Base-by-base conservation (phyloP, 176 grass and related monocot species). In the Miscanthus lutarioriparius region DNA sequence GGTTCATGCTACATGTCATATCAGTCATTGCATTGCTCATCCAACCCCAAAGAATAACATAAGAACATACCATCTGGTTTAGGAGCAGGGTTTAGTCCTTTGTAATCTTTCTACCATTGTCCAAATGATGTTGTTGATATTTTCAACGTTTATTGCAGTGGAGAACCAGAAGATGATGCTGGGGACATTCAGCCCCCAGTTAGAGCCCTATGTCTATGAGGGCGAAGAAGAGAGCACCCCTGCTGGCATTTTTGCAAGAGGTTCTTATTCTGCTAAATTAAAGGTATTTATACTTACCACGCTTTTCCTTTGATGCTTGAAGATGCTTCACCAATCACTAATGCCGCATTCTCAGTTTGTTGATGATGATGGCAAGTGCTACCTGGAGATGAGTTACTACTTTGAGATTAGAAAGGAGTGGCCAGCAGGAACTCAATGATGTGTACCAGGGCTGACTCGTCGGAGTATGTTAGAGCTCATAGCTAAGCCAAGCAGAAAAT, bases 331-430 rank as follows among this genome's bases (percentile, higher is more conserved):
- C 0, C 4, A 28, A 43, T 33, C 45, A 77, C 17, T 25, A 59
- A 48, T 41, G 1, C 19, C 3, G 2, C 13, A 32, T 32, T 77
- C 76, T 38, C 75, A 97, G 94, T 97, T 97, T 87, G 76, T 92
- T 41, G 94, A 97, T 47, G 94, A 97, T 74, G 94, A 97, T 87
- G 94, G 91, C 33, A 97, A 97, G 77, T 84, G 72, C 83, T 97
- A 94, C 82, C 85, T 97, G 87, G 94, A 97, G 70, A 94, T 94
- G 94, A 78, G 79, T 70, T 97, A 97, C 89, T 86, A 94, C 83
- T 97, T 97, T 53, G 94, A 97, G 80, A 97, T 97, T 82, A 94
- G 89, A 71, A 97, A 94, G 87, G 94, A 97, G 0, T 97, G 94
- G 94, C 83, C 87, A 56, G 78, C 87, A 56, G 78, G 1, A 59